These are phyloP conservation scores for Acidomyces sp. DNA, from an alignment of 495 filamentous ascomycete species.

Conservation along the genomic window DNA sequence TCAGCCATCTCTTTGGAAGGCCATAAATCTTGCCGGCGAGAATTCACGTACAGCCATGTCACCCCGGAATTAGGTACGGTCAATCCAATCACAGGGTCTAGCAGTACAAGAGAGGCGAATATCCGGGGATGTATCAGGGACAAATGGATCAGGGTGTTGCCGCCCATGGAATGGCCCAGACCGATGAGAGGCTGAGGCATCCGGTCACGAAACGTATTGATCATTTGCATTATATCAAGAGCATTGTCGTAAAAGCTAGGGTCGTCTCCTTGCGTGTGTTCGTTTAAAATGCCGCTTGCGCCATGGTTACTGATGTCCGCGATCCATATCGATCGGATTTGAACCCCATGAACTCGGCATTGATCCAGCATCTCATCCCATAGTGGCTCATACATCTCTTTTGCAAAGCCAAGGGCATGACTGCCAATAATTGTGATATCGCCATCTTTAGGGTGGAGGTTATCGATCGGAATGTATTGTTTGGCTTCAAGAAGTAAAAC, in stretches of 20 bases:
- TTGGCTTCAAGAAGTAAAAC: slow-evolving; percentile 59
- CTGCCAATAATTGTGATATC: slow-evolving; percentile 75
- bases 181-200: slow-evolving; percentile 73
- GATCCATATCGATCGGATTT: slow-evolving; percentile 74
- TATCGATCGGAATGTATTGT: slow-evolving; percentile 66
- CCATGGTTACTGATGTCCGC: slow-evolving; percentile 71
- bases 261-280: slow-evolving; percentile 61
- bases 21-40: slow-evolving; percentile 18
- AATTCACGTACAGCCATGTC: not conserved
- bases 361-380: slow-evolving; percentile 59
- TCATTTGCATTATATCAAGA: slow-evolving; percentile 64
- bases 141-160: slow-evolving; percentile 41
- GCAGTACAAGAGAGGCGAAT: slow-evolving; percentile 52
- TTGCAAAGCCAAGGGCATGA: slow-evolving; percentile 84
- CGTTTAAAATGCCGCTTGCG: slow-evolving; percentile 61
- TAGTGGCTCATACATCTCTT: slow-evolving; percentile 83
- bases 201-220: slow-evolving; percentile 61
- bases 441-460: slow-evolving; percentile 47
- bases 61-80: not conserved
- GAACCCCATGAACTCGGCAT: slow-evolving; percentile 44
- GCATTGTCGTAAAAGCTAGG: slow-evolving; percentile 49
- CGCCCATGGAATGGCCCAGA: slow-evolving; percentile 76
- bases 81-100: slow-evolving; percentile 54
- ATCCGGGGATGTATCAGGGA: slow-evolving; percentile 61
- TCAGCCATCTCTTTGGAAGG: slow-evolving; percentile 23